Percentiles rank a stretch among this genome's conserved stretches.
phyloP scores from a whole-genome alignment of 2,329 filamentous ascomycete species.

The Beauveria bassiana region DNA sequence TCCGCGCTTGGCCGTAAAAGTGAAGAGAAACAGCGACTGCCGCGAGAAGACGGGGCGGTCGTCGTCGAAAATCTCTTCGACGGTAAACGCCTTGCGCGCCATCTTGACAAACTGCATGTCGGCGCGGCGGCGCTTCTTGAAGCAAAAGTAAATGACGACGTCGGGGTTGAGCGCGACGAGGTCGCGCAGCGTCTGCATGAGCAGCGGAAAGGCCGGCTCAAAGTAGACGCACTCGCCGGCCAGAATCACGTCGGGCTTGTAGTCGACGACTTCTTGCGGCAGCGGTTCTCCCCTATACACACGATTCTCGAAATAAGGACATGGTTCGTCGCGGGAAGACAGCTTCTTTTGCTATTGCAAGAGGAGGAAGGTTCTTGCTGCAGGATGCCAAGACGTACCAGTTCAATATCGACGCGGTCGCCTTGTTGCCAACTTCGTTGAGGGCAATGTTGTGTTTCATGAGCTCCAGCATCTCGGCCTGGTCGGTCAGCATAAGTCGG shows the following conservation, averaged over 20 bases:
- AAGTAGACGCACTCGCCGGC: conserved; percentile 97
- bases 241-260: conserved; percentile 72
- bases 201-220: conserved; percentile 85
- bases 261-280: conserved; percentile 41
- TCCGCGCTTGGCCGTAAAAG: conserved; percentile 38
- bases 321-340: not conserved
- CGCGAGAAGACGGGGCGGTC: conserved; percentile 50
- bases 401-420: conserved; percentile 65
- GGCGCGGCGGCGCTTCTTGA: conserved; percentile 82
- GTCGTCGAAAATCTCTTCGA: conserved; percentile 56
- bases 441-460: conserved; percentile 84
- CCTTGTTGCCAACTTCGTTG: conserved; percentile 59
- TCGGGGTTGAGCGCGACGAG: conserved; percentile 65
- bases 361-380: not conserved
- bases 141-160: conserved; percentile 71
- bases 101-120: conserved; percentile 68
- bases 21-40: conserved; percentile 53
- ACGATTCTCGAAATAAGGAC: not conserved
- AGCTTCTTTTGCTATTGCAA: not conserved
- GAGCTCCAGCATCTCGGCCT: conserved; percentile 72
- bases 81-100: conserved; percentile 57
- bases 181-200: conserved; percentile 69
- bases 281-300: conserved; percentile 51
- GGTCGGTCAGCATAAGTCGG: conserved; percentile 77
- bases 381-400: conserved; percentile 45